Percentiles rank a stretch among this genome's conserved stretches.
Conservation (phyloP, 75 land plant genomes). For the Selaginella tamariscina region DNA sequence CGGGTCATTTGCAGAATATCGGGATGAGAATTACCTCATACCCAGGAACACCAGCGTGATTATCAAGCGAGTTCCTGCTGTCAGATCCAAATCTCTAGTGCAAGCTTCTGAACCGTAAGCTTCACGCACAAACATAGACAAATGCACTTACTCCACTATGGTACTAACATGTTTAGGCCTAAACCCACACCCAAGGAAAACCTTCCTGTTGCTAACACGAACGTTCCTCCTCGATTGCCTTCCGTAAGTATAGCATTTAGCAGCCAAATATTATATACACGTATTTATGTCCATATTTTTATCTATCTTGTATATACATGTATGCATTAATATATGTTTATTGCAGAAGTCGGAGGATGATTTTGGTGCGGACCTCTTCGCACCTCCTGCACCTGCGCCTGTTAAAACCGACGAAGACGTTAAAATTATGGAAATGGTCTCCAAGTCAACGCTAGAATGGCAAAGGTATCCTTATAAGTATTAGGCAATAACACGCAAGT, state of each 20-base stretch:
- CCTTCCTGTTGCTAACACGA: no score
- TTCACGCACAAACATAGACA: no score
- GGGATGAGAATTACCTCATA: conserved; percentile 36
- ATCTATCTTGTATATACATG: no score
- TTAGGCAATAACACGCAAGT: no score
- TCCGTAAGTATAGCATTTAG: no score
- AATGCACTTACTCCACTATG: no score
- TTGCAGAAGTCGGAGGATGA: conserved; percentile 24
- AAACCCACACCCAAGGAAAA: no score
- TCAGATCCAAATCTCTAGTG: conserved; percentile 17
- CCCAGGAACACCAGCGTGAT: conserved; percentile 65
- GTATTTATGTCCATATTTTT: no score
- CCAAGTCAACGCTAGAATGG: conserved; percentile 22
- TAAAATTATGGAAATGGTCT: conserved; percentile 21
- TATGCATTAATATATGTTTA: no score
- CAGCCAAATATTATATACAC: no score
- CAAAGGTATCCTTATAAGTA: conserved; percentile 22
- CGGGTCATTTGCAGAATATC: conserved; percentile 32
- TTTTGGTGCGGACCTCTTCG: conserved; percentile 47
- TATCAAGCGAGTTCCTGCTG: conserved; percentile 57
- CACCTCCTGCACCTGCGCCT: conserved; percentile 29
- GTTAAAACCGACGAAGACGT: conserved; percentile 23
- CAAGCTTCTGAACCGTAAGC: conserved; percentile 27
- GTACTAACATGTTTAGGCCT: no score
- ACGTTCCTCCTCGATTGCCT: no score